Evolutionary conservation across 176 grass and related monocot genomes (phyloP).

Genomic region (Zoysia japonica): DNA sequence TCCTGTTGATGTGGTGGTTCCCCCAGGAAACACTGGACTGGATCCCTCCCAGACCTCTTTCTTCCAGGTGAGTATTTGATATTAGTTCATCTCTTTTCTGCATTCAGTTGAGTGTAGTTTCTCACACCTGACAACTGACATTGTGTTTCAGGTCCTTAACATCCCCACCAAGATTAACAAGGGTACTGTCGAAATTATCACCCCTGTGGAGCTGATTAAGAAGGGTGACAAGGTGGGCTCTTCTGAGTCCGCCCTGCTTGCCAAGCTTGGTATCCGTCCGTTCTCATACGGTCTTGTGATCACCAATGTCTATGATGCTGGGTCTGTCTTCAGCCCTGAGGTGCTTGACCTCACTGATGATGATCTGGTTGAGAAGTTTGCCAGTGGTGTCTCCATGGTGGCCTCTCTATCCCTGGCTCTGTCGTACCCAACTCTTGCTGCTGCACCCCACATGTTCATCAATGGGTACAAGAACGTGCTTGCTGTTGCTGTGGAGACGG

Average conservation of each 20-base stretch:
- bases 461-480: constrained; percentile 91
- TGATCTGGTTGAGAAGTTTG: constrained; percentile 67
- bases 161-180: constrained; percentile 96
- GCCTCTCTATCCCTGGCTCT: constrained; percentile 69
- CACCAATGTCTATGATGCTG: constrained; percentile 58
- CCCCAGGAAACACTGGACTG: constrained; percentile 85
- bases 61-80: constrained; percentile 60
- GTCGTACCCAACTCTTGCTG: constrained; percentile 77
- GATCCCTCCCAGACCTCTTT: constrained; percentile 92
- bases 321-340: constrained; percentile 84
- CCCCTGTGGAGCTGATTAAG: constrained; percentile 79
- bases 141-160: constrained; percentile 68
- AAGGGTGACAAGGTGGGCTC: constrained; percentile 87
- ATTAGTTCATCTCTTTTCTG: too few species aligned
- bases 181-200: constrained; percentile 88
- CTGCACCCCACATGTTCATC: constrained; percentile 79
- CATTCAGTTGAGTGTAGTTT: neutral
- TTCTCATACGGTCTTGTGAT: constrained; percentile 81
- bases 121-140: neutral
- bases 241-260: constrained; percentile 74
- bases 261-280: constrained; percentile 77
- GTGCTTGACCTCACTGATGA: constrained; percentile 81
- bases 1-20: constrained; percentile 78
- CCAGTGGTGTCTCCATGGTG: constrained; percentile 66
- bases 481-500: constrained; percentile 74